Evolutionary conservation across 768 basidiomycete genomes (phyloP).

Genomic region (Hygrophorus pudorinus): DNA sequence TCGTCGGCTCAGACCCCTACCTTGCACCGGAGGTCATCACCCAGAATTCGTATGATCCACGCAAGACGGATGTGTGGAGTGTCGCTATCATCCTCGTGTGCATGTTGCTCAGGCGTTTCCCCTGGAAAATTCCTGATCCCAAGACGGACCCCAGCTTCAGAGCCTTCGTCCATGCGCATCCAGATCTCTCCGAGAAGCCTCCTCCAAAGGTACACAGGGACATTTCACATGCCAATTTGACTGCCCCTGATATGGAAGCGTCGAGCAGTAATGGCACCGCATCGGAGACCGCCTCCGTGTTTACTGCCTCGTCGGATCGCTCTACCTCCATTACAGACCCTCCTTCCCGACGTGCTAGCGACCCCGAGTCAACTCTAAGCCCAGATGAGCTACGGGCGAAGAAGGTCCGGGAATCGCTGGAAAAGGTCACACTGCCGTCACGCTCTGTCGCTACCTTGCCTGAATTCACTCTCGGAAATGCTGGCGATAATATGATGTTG

Average conservation of each 20-base stretch:
- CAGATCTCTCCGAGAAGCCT: conserved; percentile 58
- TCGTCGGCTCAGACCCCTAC: conserved; percentile 97
- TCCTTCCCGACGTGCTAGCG: conserved; percentile 25
- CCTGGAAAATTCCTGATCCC: conserved; percentile 96
- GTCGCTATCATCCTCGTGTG: conserved; percentile 98
- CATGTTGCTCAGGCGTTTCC: conserved; percentile 95
- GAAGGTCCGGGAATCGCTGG: conserved; percentile 13
- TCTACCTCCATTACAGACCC: conserved; percentile 41
- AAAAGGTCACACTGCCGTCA: conserved; percentile 12
- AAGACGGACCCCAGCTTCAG: conserved; percentile 89
- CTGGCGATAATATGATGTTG: conserved; percentile 9
- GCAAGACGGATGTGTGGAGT: conserved; percentile 98
- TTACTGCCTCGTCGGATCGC: conserved; percentile 28
- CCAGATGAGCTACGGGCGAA: conserved; percentile 13
- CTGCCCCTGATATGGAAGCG: conserved; percentile 9
- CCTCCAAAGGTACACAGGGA: conserved; percentile 24
- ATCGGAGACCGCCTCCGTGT: conserved; percentile 37
- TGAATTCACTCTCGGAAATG: conserved; percentile 9
- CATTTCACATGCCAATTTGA: conserved; percentile 1
- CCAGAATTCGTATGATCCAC: conserved; percentile 79
- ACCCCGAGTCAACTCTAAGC: conserved; percentile 11
- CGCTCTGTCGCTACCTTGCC: conserved; percentile 30
- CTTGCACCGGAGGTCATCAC: conserved; percentile 91
- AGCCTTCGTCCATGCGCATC: conserved; percentile 88
- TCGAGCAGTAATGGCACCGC: conserved; percentile 27